Evolutionary conservation across 371 early-diverging fungal genomes (phyloP).

Genomic region (Syncephalastrum contaminatum): DNA sequence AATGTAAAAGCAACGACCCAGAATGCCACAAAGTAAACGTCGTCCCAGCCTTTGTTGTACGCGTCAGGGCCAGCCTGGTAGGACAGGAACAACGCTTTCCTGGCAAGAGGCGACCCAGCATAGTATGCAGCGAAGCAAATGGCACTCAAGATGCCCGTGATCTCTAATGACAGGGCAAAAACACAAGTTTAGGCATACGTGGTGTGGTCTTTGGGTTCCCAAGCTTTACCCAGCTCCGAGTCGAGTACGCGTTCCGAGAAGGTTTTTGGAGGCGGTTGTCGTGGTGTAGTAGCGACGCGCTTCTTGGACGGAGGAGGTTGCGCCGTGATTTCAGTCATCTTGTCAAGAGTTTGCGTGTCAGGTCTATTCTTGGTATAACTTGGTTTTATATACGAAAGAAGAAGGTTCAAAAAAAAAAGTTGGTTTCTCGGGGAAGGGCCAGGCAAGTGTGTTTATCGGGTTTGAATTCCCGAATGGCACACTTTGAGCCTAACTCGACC

Average conservation of each 20-base stretch:
- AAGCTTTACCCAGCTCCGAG: conserved; percentile 13
- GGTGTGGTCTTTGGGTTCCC: no score
- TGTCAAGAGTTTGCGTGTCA: no score
- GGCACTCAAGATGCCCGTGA: conserved; percentile 14
- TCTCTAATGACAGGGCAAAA: conserved; percentile 7
- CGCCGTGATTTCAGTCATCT: no score
- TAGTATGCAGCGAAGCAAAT: conserved; percentile 12
- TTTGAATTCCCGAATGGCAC: no score
- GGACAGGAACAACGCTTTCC: conserved; percentile 17
- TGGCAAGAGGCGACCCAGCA: conserved; percentile 19
- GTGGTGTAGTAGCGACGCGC: no score
- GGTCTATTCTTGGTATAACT: not conserved
- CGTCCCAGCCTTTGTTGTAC: conserved; percentile 51
- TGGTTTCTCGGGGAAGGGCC: no score
- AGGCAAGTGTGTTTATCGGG: no score
- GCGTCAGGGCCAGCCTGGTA: conserved; percentile 21
- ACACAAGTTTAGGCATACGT: no score
- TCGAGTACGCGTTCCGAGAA: conserved; percentile 13
- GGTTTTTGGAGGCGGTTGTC: conserved; percentile 3
- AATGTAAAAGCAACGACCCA: conserved; percentile 75
- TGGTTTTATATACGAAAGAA: no score
- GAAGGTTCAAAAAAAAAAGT: no score
- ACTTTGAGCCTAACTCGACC: no score
- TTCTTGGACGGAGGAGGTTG: no score
- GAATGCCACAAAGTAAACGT: conserved; percentile 60